A percentile compares a stretch with the other conserved stretches of the same genome.
Evolutionary conservation across 352 stramenopile genomes (phyloP).

Genomic region (Globisporangium camurandrum): DNA sequence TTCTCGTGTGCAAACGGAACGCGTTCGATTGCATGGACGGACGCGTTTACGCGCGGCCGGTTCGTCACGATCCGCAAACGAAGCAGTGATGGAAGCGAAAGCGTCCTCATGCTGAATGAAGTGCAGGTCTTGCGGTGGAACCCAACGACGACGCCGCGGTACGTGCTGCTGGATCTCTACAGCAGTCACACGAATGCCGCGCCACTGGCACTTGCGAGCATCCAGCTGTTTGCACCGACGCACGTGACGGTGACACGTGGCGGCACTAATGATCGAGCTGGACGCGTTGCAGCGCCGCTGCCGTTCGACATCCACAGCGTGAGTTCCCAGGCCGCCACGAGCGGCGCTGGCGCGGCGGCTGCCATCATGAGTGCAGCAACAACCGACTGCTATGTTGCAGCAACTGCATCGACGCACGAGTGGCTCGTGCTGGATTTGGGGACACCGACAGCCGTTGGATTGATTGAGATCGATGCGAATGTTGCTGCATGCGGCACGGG

Average conservation of each 20-base stretch:
- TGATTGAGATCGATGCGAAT: conserved; percentile 42
- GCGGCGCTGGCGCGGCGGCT: conserved; percentile 29
- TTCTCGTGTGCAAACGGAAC: conserved; percentile 46
- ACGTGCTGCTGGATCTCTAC: conserved; percentile 46
- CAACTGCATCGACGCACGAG: conserved; percentile 37
- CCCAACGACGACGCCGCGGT: conserved; percentile 29
- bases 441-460: conserved; percentile 27
- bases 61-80: conserved; percentile 43
- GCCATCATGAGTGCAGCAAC: conserved; percentile 18
- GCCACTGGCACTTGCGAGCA: conserved; percentile 30
- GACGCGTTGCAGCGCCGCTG: conserved; percentile 22
- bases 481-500: conserved; percentile 27
- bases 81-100: too few relatives aligned
- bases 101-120: conserved; percentile 62
- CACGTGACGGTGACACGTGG: conserved; percentile 10
- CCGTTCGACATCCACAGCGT: conserved; percentile 55
- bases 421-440: conserved; percentile 60
- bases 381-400: conserved; percentile 37
- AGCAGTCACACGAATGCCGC: conserved; percentile 19
- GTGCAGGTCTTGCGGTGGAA: conserved; percentile 61
- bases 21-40: conserved; percentile 23
- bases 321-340: conserved; percentile 37
- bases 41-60: conserved; percentile 30
- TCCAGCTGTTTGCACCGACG: conserved; percentile 41
- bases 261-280: conserved; percentile 4